These are phyloP conservation scores for Tulasnella sp. DNA, from an alignment of 768 basidiomycete genomes.

Conservation along the genomic window DNA sequence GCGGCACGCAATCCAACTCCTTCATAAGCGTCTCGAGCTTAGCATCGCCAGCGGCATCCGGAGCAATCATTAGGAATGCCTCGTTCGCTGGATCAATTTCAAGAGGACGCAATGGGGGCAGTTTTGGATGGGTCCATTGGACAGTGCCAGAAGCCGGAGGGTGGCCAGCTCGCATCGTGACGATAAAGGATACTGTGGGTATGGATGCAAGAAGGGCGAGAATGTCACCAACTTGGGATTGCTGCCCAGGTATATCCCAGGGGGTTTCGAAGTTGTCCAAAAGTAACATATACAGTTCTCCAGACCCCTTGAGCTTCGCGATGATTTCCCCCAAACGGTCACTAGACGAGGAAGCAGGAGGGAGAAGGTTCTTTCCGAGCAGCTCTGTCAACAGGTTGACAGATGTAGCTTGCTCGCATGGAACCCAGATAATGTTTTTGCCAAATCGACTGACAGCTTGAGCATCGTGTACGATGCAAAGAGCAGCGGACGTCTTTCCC, in stretches of 20 bases:
- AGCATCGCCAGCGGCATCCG: slow-evolving; percentile 19
- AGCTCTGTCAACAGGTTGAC: too few relatives aligned
- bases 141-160: neutral
- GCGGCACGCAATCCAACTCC: slow-evolving; percentile 25
- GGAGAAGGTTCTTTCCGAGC: too few relatives aligned
- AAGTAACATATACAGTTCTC: slow-evolving; percentile 25
- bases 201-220: slow-evolving; percentile 22
- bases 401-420: too few relatives aligned
- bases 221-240: slow-evolving; percentile 21
- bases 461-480: too few relatives aligned
- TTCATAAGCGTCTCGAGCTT: slow-evolving; percentile 21
- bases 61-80: slow-evolving; percentile 20
- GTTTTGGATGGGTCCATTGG: slow-evolving; percentile 4
- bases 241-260: slow-evolving; percentile 24
- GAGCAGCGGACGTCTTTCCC: too few relatives aligned
- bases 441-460: too few relatives aligned
- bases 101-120: neutral
- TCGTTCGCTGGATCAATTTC: slow-evolving; percentile 9
- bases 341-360: too few relatives aligned
- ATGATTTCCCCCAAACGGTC: too few relatives aligned
- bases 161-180: slow-evolving; percentile 27
- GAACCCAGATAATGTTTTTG: too few relatives aligned
- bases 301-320: too few relatives aligned
- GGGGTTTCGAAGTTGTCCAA: slow-evolving; percentile 34
- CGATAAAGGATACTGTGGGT: slow-evolving; percentile 24